These are phyloP conservation scores for Cucumis cinereus DNA, from an alignment of 306 rosid genomes.

Conservation along the genomic window DNA sequence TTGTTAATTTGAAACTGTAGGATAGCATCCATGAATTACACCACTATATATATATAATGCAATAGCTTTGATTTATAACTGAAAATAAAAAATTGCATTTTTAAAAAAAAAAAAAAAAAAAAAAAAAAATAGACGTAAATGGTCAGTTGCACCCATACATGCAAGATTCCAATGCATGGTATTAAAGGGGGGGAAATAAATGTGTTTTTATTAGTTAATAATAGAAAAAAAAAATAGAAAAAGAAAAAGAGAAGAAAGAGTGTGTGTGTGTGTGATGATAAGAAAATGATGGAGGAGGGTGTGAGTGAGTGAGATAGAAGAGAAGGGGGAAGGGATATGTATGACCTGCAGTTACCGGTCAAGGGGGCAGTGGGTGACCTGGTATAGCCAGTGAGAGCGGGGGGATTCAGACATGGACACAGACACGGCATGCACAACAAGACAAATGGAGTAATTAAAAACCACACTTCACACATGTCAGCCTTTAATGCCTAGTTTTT, in stretches of 20 bases:
- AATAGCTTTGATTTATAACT: too few relatives aligned
- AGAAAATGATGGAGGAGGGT: not conserved
- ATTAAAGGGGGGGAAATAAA: not conserved
- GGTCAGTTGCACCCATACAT: not conserved
- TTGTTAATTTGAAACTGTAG: too few relatives aligned
- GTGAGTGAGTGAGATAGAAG: not conserved
- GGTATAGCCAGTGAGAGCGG: not conserved
- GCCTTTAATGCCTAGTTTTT: conserved; percentile 3
- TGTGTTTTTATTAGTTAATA: not conserved
- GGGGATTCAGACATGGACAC: not conserved
- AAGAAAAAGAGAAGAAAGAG: not conserved
- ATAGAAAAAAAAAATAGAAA: not conserved
- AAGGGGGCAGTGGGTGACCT: not conserved
- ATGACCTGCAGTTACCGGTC: conserved; percentile 8
- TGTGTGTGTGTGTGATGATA: not conserved
- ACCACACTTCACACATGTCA: conserved; percentile 7
- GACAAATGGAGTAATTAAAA: conserved; percentile 7
- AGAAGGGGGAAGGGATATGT: not conserved
- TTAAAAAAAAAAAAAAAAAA: too few relatives aligned
- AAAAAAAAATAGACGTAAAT: not conserved
- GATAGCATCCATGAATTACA: too few relatives aligned
- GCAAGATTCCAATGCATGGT: not conserved
- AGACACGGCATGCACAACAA: conserved; percentile 7
- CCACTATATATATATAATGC: too few relatives aligned
- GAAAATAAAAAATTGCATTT: too few relatives aligned